Conservation (phyloP, 2,329 filamentous ascomycete species). For the Acephala macrosclerotiorum region DNA sequence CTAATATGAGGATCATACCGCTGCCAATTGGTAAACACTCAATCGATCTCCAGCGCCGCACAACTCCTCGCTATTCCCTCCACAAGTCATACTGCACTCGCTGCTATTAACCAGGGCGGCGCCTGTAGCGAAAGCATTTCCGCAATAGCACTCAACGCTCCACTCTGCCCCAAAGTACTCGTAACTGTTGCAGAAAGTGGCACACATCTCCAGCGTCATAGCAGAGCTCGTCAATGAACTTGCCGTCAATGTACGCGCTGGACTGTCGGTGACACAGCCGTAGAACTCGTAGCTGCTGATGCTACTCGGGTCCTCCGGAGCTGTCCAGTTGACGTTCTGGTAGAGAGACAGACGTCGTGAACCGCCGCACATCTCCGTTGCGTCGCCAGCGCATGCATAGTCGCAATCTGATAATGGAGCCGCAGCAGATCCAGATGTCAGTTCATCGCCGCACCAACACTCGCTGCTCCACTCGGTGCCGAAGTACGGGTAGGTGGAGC, state of each 20-base stretch:
- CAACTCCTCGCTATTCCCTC: conserved; percentile 3
- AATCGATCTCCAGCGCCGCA: conserved; percentile 14
- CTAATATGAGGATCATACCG: too few relatives aligned
- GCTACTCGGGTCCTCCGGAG: background rate
- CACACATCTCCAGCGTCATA: conserved; percentile 11
- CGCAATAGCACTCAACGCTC: background rate
- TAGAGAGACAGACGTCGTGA: conserved; percentile 17
- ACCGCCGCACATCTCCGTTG: conserved; percentile 18
- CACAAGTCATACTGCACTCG: conserved; percentile 11
- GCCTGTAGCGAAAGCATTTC: conserved; percentile 4
- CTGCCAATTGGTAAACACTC: conserved; percentile 13
- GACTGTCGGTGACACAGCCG: conserved; percentile 15
- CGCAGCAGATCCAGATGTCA: conserved; percentile 19
- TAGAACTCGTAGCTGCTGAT: conserved; percentile 1
- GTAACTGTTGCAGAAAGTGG: conserved; percentile 9
- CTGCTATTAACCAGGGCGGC: background rate
- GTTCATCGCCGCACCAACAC: conserved; percentile 50
- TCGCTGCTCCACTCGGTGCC: conserved; percentile 56
- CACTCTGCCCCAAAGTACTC: conserved; percentile 4
- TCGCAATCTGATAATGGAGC: conserved; percentile 14
- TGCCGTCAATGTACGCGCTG: conserved; percentile 5
- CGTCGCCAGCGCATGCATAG: conserved; percentile 11
- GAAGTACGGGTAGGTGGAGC: conserved; percentile 45
- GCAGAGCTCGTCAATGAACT: conserved; percentile 1
- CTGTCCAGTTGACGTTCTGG: conserved; percentile 4